Base-by-base conservation (phyloP, 202 grass and related monocot genomes). In the Carex sylvatica region DNA sequence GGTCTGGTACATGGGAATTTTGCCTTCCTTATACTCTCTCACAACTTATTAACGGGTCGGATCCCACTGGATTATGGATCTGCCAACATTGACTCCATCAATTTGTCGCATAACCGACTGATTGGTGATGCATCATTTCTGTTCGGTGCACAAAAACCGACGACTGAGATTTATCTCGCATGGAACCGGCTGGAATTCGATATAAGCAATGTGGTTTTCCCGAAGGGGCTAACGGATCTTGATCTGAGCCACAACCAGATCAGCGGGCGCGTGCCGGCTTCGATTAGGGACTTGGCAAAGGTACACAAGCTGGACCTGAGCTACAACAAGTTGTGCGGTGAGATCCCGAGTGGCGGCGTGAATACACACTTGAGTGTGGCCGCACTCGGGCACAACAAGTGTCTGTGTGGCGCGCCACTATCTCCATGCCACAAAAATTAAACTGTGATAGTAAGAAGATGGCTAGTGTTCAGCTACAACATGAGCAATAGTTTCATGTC, bases 241-340 rank as follows among this genome's bases (percentile, higher is more conserved):
- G 84, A 89, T 58, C 51, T 92, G 18, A 89, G 85, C 53, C 87
- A 92, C 58, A 92, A 92, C 84, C 47, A 30, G 58, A 82, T 89
- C 82, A 82, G 56, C 5, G 87, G 84, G 6, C 40, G 82, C 6
- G 72, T 92, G 51, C 76, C 90, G 14, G 31, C 30, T 49, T 88
- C 85, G 3, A 74, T 87, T 15, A 79, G 61, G 42, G 82, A 87
- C 30, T 40, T 87, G 35, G 42, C 46, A 52, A 87, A 87, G 28
- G 42, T 87, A 4, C 14, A 7, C 19, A 54, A 82, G 24, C 79
- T 92, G 24, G 78, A 89, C 78, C 69, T 89, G 31, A 88, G 84
- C 64, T 88, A 86, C 76, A 91, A 91, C 53, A n/a, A 86, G 61
- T 83, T 91, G 36, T 86, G 84, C 3, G 84, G 88, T 16, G 6